Evolutionary conservation across 192 early-diverging fungal species (phyloP), one percentile per base, ranked within the genome.

Genomic region (Gaertneriomyces semiglobifer): DNA sequence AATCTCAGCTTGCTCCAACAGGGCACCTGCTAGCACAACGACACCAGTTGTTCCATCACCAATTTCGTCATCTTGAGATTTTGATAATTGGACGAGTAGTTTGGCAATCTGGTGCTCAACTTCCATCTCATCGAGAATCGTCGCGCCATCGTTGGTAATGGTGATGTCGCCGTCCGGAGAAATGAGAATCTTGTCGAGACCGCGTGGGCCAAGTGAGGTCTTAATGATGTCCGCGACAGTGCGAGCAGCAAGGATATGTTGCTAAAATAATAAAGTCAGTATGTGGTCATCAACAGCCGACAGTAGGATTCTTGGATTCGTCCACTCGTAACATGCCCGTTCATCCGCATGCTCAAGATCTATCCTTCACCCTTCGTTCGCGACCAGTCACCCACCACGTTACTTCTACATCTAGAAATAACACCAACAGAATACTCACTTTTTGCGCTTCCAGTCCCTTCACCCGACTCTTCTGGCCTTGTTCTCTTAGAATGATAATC

Each of bases 41-140:
- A 99, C 95, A 79, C 98, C 95, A 18, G 98, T 99, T 42, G 98
- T 99, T 47, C 98, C 98, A 73, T 99, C 98, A 64, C 98, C 98
- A 77, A 99, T 99, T 80, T 99, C 98, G 68, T 99, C 95, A 77
- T 99, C 98, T 85, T 99, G 98, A 67, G 87, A 90, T 81, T 95
- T 93, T 58, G 94, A 96, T 60, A 99, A 81, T 78, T 98, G 92
- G 12, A 99, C 98, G 45, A 99, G 77, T 14, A 99, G 82, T 77
- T 96, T 96, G 38, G 95, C 98, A 74, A 99, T 98, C 80, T 99
- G 94, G 77, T 99, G 95, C 74, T 96, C 94, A 58, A 99, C 94
- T 41, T 93, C 94, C 96, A 98, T 98, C 73, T 97, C 89, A 72
- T 83, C 81, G 68, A 99, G 80, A 77, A 99, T 99, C 12, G 98